Evolutionary conservation across 2,329 filamentous ascomycete genomes (phyloP), one percentile per base, ranked within the genome.

Genomic region (Parastagonospora nodorum): DNA sequence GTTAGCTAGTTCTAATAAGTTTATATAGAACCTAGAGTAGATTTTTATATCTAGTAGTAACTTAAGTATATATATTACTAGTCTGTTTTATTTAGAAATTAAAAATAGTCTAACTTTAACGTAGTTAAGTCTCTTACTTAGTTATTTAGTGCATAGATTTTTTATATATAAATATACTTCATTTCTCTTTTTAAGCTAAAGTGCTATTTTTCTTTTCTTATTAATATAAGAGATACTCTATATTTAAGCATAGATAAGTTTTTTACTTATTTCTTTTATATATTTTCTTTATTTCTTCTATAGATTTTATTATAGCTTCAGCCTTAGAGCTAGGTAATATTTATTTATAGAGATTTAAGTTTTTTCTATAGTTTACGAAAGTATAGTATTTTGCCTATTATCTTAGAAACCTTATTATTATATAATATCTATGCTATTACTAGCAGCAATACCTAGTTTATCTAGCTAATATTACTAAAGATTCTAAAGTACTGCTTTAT

Each of bases 191-290:
- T 52, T 41, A 44, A 52, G 50, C 35, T 52, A 52, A 52, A 24
- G 29, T 52, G 11, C 41, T 49, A 31, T 55, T 55, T 55, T 55
- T 55, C 30, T 16, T 55, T 55, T 55, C 28, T 49, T 55, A 48
- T 54, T 50, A 42, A 45, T 42, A 39, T 53, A 39, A 24, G 14
- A 36, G 44, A 46, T 53, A 28, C 35, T 40, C 40, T 33, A 28
- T 28, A 16, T 8, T 40, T 53, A 42, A 36, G 28, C 35, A 29
- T 42, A 28, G 32, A 49, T 15, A 36, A 49, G n/a, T 28, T 15
- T 30, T 37, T 38, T 9, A 8, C 38, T 14, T 38, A 49, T 42
- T 39, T 49, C 29, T 30, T 45, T 28, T n/a, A 33, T 45, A 33
- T 29, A 38, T 37, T 43, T 50, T 36, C 35, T 42, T 16, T 39